A percentile compares a stretch with the other conserved stretches of the same genome.
Conservation (phyloP, 2,329 filamentous ascomycete species). For the Fusarium poae region DNA sequence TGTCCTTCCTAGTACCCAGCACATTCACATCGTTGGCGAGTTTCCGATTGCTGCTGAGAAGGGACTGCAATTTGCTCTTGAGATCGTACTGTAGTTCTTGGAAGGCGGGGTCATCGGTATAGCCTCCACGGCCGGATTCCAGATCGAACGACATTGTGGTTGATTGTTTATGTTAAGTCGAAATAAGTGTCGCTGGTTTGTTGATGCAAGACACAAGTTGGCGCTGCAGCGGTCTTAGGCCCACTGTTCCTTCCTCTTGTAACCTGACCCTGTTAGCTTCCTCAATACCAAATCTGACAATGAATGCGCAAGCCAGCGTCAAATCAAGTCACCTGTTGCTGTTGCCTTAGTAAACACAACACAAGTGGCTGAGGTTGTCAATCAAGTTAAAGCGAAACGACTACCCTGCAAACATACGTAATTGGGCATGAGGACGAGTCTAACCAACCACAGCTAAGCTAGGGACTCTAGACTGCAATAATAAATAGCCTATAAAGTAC, state of each 20-base stretch:
- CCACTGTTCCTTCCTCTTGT: too few species aligned
- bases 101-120: slow-evolving; percentile 94
- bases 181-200: slow-evolving; percentile 12
- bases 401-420: slow-evolving; percentile 49
- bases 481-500: too few species aligned
- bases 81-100: slow-evolving; percentile 83
- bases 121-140: slow-evolving; percentile 84
- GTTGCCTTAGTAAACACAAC: slow-evolving; percentile 20
- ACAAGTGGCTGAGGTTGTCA: slow-evolving; percentile 44
- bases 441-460: slow-evolving; percentile 38
- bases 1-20: slow-evolving; percentile 91
- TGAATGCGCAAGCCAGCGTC: slow-evolving; percentile 17
- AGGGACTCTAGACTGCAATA: too few species aligned
- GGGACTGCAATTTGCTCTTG: slow-evolving; percentile 88
- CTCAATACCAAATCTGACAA: not conserved
- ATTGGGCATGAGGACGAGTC: slow-evolving; percentile 32
- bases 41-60: slow-evolving; percentile 89
- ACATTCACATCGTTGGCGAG: slow-evolving; percentile 87
- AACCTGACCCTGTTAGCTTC: too few species aligned
- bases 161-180: slow-evolving; percentile 10
- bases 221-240: too few species aligned
- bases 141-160: slow-evolving; percentile 88
- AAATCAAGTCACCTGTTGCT: slow-evolving; percentile 46
- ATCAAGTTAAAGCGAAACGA: slow-evolving; percentile 25
- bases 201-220: slow-evolving; percentile 18